Evolutionary conservation across 495 filamentous ascomycete genomes (phyloP), one percentile per base, ranked within the genome.

Genomic region (Penicillium nucicola): DNA sequence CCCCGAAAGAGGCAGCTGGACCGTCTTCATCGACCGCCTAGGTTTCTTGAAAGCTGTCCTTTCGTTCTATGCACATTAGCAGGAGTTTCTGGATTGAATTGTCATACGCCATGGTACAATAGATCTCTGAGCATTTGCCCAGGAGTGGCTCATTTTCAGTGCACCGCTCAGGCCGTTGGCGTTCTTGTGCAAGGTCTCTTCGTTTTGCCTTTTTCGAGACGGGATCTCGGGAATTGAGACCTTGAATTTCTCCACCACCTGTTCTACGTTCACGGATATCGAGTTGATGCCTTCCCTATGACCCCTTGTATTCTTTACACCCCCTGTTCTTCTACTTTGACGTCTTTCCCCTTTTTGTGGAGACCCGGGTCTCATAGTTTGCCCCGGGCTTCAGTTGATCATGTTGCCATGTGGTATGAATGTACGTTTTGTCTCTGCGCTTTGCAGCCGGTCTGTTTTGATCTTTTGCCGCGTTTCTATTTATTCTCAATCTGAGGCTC

Each of bases 361-460:
- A 30, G 33, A 38, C 17, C 38, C 18, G 32, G 32, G 52, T 25
- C 40, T 39, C 22, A 11, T 32, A 23, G 22, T 7, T 23, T 6
- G 22, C 41, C 36, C 28, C 32, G 35, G 39, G 17, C 44, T 38
- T 25, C 33, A 19, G 36, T 43, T 40, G 49, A 38, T 58, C 38
- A 50, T 46, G 58, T 56, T 61, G 55, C 47, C 52, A 61, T 53
- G 58, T 60, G 60, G 47, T 57, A 60, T 51, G 61, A 58, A 48
- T 56, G 52, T 58, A 61, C 42, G 52, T 56, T 25, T 25, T 43
- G 47, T 58, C 45, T 52, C 22, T 55, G 48, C 48, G 18, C 45
- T 57, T 52, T 52, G 43, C 49, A 58, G 55, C 55, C 42, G 50
- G 55, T 58, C 46, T 53, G 45, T 57, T 40, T 47, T 42, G 20